A percentile compares a stretch with the other conserved stretches of the same genome.
Conservation (phyloP, 2,329 filamentous ascomycete genomes). For the Pseudopithomyces chartarum region DNA sequence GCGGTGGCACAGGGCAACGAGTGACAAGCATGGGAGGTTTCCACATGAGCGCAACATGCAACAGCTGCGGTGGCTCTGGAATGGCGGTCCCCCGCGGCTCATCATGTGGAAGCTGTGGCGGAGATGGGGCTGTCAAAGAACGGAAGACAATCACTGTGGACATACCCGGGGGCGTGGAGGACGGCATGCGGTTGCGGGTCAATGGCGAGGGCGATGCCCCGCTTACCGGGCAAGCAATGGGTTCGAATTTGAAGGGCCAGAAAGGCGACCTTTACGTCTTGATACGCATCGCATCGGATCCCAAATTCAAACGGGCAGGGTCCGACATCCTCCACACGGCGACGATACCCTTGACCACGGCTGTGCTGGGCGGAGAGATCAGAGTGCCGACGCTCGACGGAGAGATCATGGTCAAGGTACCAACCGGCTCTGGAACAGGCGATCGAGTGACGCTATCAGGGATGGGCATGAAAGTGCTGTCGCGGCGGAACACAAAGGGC, state of each 20-base stretch:
- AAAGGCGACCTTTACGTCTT: slow-evolving; percentile 90
- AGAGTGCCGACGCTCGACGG: slow-evolving; percentile 88
- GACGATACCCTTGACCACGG: slow-evolving; percentile 88
- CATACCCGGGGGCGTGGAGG: slow-evolving; percentile 93
- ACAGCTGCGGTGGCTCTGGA: slow-evolving; percentile 79
- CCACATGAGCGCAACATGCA: slow-evolving; percentile 92
- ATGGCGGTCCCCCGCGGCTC: slow-evolving; percentile 75
- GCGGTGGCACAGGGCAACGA: slow-evolving; percentile 83
- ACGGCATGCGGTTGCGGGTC: slow-evolving; percentile 90
- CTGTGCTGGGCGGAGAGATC: slow-evolving; percentile 87
- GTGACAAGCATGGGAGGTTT: slow-evolving; percentile 94
- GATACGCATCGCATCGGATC: slow-evolving; percentile 85
- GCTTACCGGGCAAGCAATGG: slow-evolving; percentile 70
- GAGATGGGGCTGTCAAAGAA: slow-evolving; percentile 83
- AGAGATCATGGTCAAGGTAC: slow-evolving; percentile 86
- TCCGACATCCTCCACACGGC: slow-evolving; percentile 94
- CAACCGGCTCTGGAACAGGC: slow-evolving; percentile 88
- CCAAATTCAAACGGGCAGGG: slow-evolving; percentile 85
- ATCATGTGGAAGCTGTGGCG: slow-evolving; percentile 79
- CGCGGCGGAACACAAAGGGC: slow-evolving; percentile 69
- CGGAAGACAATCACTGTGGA: slow-evolving; percentile 84
- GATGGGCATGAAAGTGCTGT: slow-evolving; percentile 91
- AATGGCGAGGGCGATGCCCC: slow-evolving; percentile 87
- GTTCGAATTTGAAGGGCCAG: slow-evolving; percentile 66
- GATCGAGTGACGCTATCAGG: slow-evolving; percentile 87